Conservation (phyloP, 2,329 filamentous ascomycete genomes). For the Ceratocystis lukuohia region DNA sequence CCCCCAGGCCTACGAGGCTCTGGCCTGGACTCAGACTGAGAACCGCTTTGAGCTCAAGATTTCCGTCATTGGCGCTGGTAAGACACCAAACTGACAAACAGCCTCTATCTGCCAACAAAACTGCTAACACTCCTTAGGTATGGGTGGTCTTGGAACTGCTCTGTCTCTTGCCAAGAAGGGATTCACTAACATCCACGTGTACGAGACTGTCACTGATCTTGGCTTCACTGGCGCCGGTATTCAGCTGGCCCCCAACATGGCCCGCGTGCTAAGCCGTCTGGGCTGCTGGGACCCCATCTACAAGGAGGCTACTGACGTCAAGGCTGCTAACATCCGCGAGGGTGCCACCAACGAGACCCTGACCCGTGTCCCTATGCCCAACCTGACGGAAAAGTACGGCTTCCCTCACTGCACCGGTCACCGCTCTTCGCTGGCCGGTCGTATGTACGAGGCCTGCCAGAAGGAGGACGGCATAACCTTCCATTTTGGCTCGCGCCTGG, state of each 20-base stretch:
- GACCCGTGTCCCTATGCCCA: conserved; percentile 53
- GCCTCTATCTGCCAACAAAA: not conserved
- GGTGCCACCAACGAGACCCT: conserved; percentile 57
- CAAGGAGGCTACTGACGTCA: conserved; percentile 55
- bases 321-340: conserved; percentile 60
- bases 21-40: not conserved
- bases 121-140: conserved; percentile 36
- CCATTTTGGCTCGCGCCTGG: conserved; percentile 47
- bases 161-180: conserved; percentile 63
- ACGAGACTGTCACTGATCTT: conserved; percentile 57
- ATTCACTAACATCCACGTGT: conserved; percentile 60
- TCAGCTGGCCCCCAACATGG: conserved; percentile 72
- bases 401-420: conserved; percentile 74
- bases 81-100: not conserved
- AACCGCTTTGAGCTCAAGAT: conserved; percentile 29
- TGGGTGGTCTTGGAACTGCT: conserved; percentile 63
- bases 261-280: conserved; percentile 57
- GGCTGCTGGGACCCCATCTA: conserved; percentile 61
- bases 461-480: conserved; percentile 51
- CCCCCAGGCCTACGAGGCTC: conserved; percentile 12
- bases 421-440: conserved; percentile 55
- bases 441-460: conserved; percentile 57
- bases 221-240: conserved; percentile 79
- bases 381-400: conserved; percentile 54
- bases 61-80: conserved; percentile 41